These are phyloP conservation scores for Alnus glutinosa DNA, from an alignment of 306 rosid species.

Conservation along the genomic window DNA sequence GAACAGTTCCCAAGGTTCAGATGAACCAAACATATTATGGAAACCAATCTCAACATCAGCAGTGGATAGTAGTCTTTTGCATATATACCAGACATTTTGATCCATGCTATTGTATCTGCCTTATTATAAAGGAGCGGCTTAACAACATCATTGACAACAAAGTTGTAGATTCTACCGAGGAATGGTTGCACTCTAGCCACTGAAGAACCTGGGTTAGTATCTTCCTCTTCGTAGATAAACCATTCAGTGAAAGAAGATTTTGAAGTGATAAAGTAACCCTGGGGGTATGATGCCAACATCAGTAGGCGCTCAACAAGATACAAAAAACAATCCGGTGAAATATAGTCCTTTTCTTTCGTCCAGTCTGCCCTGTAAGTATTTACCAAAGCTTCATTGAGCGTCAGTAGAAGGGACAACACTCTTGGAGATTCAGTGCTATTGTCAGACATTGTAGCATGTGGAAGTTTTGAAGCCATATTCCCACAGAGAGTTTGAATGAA, in stretches of 20 bases:
- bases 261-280: constrained; percentile 47
- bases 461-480: constrained; percentile 10
- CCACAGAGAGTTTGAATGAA: constrained; percentile 37
- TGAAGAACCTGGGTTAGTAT: constrained; percentile 3
- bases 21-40: constrained; percentile 43
- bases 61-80: constrained; percentile 27
- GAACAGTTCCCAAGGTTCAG: constrained; percentile 32
- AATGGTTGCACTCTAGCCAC: not conserved
- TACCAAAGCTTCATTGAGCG: constrained; percentile 38
- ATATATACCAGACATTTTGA: constrained; percentile 7
- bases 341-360: constrained; percentile 31
- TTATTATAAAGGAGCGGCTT: constrained; percentile 18
- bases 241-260: constrained; percentile 64
- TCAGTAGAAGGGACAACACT: constrained; percentile 6
- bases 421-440: not conserved
- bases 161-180: constrained; percentile 4
- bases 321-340: constrained; percentile 65
- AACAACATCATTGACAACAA: constrained; percentile 22
- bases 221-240: constrained; percentile 46
- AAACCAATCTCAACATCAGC: constrained; percentile 48
- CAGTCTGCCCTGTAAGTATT: constrained; percentile 42
- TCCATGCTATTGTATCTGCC: constrained; percentile 38
- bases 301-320: constrained; percentile 72
- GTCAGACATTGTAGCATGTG: not conserved
- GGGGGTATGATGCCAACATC: constrained; percentile 30